These are phyloP conservation scores for Backusella westeae DNA, from an alignment of 192 early-diverging fungal species.

Conservation along the genomic window DNA sequence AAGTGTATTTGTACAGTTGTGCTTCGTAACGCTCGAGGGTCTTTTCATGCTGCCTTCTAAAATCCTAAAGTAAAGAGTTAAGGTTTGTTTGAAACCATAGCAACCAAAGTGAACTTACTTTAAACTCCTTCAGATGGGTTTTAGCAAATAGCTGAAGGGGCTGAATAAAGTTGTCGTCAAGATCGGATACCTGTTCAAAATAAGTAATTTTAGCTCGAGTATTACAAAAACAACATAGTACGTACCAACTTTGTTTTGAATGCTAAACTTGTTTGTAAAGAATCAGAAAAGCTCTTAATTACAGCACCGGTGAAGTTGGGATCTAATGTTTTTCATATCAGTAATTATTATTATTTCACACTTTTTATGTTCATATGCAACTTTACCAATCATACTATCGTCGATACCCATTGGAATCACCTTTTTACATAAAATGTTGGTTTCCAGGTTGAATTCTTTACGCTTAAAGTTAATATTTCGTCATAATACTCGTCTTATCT, in stretches of 20 bases:
- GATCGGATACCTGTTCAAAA: slow-evolving; percentile 43
- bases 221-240: neutral
- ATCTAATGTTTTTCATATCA: slow-evolving; percentile 15
- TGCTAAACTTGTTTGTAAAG: slow-evolving; percentile 47
- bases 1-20: slow-evolving; percentile 52
- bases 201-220: neutral
- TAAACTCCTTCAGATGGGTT: slow-evolving; percentile 62
- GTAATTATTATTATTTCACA: neutral
- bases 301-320: slow-evolving; percentile 43
- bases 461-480: neutral
- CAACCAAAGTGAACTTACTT: slow-evolving; percentile 37
- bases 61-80: slow-evolving; percentile 19
- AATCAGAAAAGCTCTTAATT: slow-evolving; percentile 40
- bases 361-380: neutral
- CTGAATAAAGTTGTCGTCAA: slow-evolving; percentile 56
- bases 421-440: slow-evolving; percentile 7
- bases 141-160: slow-evolving; percentile 58
- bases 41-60: slow-evolving; percentile 46
- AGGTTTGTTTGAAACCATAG: neutral
- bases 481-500: neutral
- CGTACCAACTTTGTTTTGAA: slow-evolving; percentile 48
- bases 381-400: slow-evolving; percentile 16
- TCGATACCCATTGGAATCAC: slow-evolving; percentile 15
- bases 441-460: slow-evolving; percentile 17
- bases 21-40: slow-evolving; percentile 60